These are phyloP conservation scores for Cystobasidium sp. DNA, from an alignment of 1,284 basidiomycete genomes.

Conservation along the genomic window DNA sequence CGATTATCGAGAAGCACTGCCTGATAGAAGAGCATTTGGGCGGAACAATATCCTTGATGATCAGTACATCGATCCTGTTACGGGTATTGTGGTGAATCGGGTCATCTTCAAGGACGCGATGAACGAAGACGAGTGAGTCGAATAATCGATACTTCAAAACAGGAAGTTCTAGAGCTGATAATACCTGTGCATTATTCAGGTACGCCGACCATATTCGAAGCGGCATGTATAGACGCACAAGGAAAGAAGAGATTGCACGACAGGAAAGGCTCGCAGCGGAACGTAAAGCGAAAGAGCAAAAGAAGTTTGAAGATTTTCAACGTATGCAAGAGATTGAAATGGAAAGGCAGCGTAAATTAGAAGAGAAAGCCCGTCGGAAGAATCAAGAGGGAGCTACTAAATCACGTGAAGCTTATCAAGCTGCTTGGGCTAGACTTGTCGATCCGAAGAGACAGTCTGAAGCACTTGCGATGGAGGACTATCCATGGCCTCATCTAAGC, in stretches of 20 bases:
- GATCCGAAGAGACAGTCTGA: slow-evolving; percentile 28
- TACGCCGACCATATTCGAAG: slow-evolving; percentile 43
- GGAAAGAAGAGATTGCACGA: slow-evolving; percentile 44
- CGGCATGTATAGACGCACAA: slow-evolving; percentile 43
- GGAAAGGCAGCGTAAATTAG: slow-evolving; percentile 36
- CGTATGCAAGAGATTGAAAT: slow-evolving; percentile 35
- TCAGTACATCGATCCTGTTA: slow-evolving; percentile 32
- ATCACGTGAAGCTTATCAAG: slow-evolving; percentile 38
- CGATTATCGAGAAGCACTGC: slow-evolving; percentile 33
- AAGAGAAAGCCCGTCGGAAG: slow-evolving; percentile 35
- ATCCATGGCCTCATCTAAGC: slow-evolving; percentile 44
- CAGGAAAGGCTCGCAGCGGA: slow-evolving; percentile 29
- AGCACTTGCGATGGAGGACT: slow-evolving; percentile 22
- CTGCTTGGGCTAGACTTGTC: slow-evolving; percentile 42
- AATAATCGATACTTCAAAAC: background rate
- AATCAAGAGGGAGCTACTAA: slow-evolving; percentile 32
- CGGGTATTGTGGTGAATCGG: slow-evolving; percentile 40
- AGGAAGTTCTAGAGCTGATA: background rate
- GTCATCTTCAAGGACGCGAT: slow-evolving; percentile 44
- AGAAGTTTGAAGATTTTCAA: slow-evolving; percentile 29
- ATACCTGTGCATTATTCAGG: background rate
- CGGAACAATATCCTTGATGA: slow-evolving; percentile 21
- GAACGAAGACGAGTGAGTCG: slow-evolving; percentile 43
- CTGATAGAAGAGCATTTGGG: slow-evolving; percentile 20
- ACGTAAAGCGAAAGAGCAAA: slow-evolving; percentile 27